These are phyloP conservation scores for Kuraishia cidri DNA, from an alignment of 805 yeast species.

Conservation along the genomic window DNA sequence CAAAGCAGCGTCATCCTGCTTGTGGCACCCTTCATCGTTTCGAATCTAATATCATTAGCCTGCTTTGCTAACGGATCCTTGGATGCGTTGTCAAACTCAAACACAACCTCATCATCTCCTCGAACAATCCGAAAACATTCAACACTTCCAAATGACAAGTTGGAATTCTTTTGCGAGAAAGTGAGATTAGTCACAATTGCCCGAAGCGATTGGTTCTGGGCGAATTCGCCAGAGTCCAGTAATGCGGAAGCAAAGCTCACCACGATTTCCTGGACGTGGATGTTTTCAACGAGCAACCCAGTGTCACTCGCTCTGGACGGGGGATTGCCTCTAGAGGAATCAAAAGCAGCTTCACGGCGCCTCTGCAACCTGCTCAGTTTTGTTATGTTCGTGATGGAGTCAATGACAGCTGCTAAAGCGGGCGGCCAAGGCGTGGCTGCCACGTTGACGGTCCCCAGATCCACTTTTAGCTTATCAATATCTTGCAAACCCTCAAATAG, in stretches of 20 bases:
- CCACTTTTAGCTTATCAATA: conserved; percentile 25
- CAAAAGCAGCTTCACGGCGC: conserved; percentile 8
- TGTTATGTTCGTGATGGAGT: conserved; percentile 19
- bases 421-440: conserved; percentile 36
- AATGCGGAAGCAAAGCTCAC: conserved; percentile 41
- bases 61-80: neutral
- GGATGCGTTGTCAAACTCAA: conserved; percentile 15
- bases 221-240: conserved; percentile 27
- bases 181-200: conserved; percentile 19
- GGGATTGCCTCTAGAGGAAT: neutral
- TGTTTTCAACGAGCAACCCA: conserved; percentile 23
- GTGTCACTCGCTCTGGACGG: conserved; percentile 1
- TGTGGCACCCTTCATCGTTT: conserved; percentile 21
- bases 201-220: conserved; percentile 21
- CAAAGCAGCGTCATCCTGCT: conserved; percentile 28
- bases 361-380: conserved; percentile 5
- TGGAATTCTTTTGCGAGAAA: conserved; percentile 32
- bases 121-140: conserved; percentile 20
- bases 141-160: conserved; percentile 39
- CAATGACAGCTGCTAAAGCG: conserved; percentile 23
- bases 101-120: conserved; percentile 9
- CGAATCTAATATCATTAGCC: conserved; percentile 47
- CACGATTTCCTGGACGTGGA: conserved; percentile 26
- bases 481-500: conserved; percentile 38
- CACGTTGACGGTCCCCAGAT: conserved; percentile 28